A percentile compares a stretch with the other conserved stretches of the same genome.
These are phyloP conservation scores for Trichophyton schoenleinii DNA, from an alignment of 2,329 filamentous ascomycete genomes.

Conservation along the genomic window DNA sequence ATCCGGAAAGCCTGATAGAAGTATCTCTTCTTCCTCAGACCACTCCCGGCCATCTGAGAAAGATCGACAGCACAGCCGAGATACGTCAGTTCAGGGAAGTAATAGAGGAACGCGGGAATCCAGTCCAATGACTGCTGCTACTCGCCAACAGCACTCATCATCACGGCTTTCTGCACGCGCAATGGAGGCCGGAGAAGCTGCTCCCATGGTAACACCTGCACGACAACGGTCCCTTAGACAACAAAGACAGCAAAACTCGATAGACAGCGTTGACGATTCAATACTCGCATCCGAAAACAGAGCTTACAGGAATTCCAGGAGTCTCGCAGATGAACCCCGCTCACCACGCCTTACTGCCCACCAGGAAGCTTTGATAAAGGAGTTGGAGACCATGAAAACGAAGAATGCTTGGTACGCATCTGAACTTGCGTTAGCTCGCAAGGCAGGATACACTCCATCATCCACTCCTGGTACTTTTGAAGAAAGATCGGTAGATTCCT, in stretches of 20 bases:
- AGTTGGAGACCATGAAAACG: slow-evolving; percentile 71
- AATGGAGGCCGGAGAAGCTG: slow-evolving; percentile 36
- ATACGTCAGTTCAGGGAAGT: slow-evolving; percentile 27
- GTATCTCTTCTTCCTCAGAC: slow-evolving; percentile 33
- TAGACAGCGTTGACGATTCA: slow-evolving; percentile 56
- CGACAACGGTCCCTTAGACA: slow-evolving; percentile 44
- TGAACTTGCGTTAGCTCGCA: slow-evolving; percentile 80
- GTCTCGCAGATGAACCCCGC: slow-evolving; percentile 31
- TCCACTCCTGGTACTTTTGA: slow-evolving; percentile 49
- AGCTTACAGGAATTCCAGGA: slow-evolving; percentile 30
- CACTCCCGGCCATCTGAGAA: slow-evolving; percentile 36
- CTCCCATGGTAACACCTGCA: slow-evolving; percentile 32
- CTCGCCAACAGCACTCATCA: slow-evolving; percentile 43
- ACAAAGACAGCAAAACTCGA: slow-evolving; percentile 49
- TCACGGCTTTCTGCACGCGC: slow-evolving; percentile 26
- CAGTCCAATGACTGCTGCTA: slow-evolving; percentile 39
- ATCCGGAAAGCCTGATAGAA: slow-evolving; percentile 37
- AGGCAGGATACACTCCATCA: slow-evolving; percentile 66
- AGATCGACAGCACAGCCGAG: slow-evolving; percentile 35
- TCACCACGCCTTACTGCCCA: slow-evolving; percentile 35
- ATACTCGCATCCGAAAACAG: slow-evolving; percentile 32
- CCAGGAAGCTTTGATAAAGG: slow-evolving; percentile 60
- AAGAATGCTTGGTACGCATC: slow-evolving; percentile 96
- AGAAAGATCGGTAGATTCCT: slow-evolving; percentile 60
- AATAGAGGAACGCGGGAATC: slow-evolving; percentile 30